Base-by-base conservation (phyloP, 345 rosid species). In the Pseudoturritis turrita region DNA sequence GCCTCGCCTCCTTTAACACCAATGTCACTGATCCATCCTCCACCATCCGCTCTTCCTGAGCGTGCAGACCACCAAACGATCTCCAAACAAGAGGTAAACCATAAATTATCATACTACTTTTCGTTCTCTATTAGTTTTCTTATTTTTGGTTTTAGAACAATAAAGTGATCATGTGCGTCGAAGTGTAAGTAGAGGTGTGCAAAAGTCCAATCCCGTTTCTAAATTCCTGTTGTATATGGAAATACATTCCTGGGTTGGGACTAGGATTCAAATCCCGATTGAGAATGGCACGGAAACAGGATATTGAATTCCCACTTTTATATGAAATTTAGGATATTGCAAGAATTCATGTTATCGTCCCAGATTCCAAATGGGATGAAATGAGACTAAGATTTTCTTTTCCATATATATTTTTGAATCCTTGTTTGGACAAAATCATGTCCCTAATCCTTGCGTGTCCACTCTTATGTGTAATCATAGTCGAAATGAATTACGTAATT, bases 1-100 rank as follows among this genome's bases (percentile, higher is more conserved):
- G 73, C 76, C 26, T 88, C 97, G 5, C 97, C 96, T 54, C 87
- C 92, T 10, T 65, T 89, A 68, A 81, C 93, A 33, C 89, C 99
- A 23, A 77, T 95, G 76, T 53, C 86, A 62, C 78, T 87, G 50
- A 17, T 33, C 50, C 72, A 49, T 22, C 56, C 75, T 43, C 74
- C 75, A 40, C 71, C 75, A n/a, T 58, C 39, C 1, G 51, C 47
- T 55, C 53, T 56, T 31, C 60, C 71, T 0, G 71, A 63, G 46
- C 71, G 13, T 50, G 61, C 61, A 37, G 66, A 63, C 60, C 60
- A 62, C 73, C 79, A 65, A 54, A 45, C 54, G 2, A 56, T 68
- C 33, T 61, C 79, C 50, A 70, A 68, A 69, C 52, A 53, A 68
- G 78, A 88, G 90, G 91, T 88, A 71, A 68, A 52, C 59, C 28